Percentiles rank a stretch among this genome's conserved stretches.
Evolutionary conservation across 1,284 basidiomycete species (phyloP).

Genomic region (Trametes pubescens): DNA sequence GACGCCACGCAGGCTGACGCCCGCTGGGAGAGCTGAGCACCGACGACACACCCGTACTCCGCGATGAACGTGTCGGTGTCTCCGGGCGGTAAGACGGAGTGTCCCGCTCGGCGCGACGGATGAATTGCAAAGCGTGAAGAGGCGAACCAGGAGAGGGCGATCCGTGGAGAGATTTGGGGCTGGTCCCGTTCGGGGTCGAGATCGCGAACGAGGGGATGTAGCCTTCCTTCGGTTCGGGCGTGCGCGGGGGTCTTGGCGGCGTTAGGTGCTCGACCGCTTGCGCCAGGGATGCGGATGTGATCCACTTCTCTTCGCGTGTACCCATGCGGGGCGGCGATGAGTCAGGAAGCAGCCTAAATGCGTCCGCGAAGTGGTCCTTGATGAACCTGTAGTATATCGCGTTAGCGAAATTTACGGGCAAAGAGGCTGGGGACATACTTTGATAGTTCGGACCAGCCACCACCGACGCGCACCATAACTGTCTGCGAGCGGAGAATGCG

Average conservation of each 20-base stretch:
- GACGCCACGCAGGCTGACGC: constrained; percentile 43
- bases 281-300: constrained; percentile 76
- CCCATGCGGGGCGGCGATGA: constrained; percentile 59
- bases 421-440: constrained; percentile 62
- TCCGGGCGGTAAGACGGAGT: constrained; percentile 48
- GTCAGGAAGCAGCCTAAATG: constrained; percentile 71
- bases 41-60: constrained; percentile 30
- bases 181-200: constrained; percentile 55
- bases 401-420: background rate
- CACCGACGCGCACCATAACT: constrained; percentile 95
- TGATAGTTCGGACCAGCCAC: constrained; percentile 92
- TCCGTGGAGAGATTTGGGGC: constrained; percentile 53
- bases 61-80: constrained; percentile 52
- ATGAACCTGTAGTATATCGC: constrained; percentile 70
- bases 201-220: constrained; percentile 57
- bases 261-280: constrained; percentile 56
- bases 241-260: constrained; percentile 59
- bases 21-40: constrained; percentile 33
- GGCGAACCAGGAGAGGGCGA: constrained; percentile 60
- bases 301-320: constrained; percentile 77
- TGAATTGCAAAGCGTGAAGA: constrained; percentile 63
- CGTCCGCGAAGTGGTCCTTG: constrained; percentile 84
- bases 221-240: constrained; percentile 69
- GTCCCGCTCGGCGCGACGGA: constrained; percentile 58
- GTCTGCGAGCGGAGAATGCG: constrained; percentile 91